Evolutionary conservation across 371 early-diverging fungal genomes (phyloP).

Genomic region (Mortierella sp.): DNA sequence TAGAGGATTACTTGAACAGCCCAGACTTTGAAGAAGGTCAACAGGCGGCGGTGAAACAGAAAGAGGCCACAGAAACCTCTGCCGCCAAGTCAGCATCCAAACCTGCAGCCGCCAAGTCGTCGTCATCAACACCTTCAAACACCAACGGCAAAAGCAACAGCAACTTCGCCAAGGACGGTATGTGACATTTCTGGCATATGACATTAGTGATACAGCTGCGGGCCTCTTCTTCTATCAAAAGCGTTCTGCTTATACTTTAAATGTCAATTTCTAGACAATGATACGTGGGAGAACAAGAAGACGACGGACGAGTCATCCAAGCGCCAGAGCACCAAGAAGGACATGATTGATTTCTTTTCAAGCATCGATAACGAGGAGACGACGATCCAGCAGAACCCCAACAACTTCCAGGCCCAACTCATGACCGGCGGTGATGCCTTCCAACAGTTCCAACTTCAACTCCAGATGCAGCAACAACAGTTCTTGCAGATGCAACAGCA

Average conservation of each 20-base stretch:
- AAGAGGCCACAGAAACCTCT: conserved; percentile 30
- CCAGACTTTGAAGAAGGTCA: conserved; percentile 76
- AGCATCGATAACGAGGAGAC: conserved; percentile 77
- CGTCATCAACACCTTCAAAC: conserved; percentile 20
- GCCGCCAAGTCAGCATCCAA: conserved; percentile 26
- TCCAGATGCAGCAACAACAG: conserved; percentile 45
- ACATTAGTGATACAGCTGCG: neutral
- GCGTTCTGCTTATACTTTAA: neutral
- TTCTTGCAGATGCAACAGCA: conserved; percentile 44
- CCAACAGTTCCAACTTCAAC: conserved; percentile 50
- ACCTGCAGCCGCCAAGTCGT: neutral
- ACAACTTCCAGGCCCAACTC: conserved; percentile 51
- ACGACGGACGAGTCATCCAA: conserved; percentile 55
- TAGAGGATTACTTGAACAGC: conserved; percentile 90
- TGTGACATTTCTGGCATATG: neutral
- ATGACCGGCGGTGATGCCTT: conserved; percentile 47
- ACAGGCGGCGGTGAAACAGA: conserved; percentile 58
- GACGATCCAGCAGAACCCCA: conserved; percentile 60
- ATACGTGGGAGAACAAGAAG: conserved; percentile 37
- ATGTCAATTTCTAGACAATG: conserved; percentile 19
- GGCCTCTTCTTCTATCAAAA: too few species aligned
- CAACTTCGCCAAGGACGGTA: conserved; percentile 18
- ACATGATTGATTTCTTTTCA: conserved; percentile 80
- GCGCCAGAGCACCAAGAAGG: conserved; percentile 58
- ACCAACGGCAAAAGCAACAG: conserved; percentile 4